Conservation (phyloP, 768 basidiomycete species). For the Hemileccinum impolitum region DNA sequence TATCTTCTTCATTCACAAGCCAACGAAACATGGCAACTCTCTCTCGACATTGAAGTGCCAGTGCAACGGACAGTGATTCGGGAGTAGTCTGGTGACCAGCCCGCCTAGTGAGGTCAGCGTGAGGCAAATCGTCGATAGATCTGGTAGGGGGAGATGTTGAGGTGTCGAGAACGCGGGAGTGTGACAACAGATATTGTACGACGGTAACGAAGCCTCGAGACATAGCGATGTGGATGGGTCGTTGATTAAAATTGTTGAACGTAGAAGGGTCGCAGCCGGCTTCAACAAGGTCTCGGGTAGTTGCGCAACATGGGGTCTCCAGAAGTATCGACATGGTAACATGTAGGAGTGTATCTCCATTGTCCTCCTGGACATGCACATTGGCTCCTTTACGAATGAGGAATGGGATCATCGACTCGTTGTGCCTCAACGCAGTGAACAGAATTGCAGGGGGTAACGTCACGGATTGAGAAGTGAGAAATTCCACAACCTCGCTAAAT, state of each 20-base stretch:
- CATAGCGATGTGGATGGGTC: background rate
- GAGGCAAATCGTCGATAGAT: too few species aligned
- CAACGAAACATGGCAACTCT: too few species aligned
- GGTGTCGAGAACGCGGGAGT: too few species aligned
- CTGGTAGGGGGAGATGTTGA: too few species aligned
- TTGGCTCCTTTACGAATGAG: background rate
- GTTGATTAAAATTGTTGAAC: background rate
- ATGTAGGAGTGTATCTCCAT: background rate
- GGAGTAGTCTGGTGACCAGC: background rate
- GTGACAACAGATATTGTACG: background rate
- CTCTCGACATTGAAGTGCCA: background rate
- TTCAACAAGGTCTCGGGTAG: background rate
- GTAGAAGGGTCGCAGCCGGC: background rate
- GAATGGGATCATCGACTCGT: background rate
- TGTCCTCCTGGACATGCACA: background rate
- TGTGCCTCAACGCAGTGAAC: background rate
- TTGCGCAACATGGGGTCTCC: background rate
- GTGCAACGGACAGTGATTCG: too few species aligned
- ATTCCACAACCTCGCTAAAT: background rate
- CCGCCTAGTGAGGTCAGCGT: too few species aligned
- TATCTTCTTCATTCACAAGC: too few species aligned
- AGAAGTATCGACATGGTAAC: background rate
- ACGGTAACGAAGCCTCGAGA: background rate
- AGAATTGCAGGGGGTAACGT: background rate
- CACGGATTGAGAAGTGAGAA: background rate